Base-by-base conservation (phyloP, 2,329 filamentous ascomycete genomes). In the Hypoxylon sp. region DNA sequence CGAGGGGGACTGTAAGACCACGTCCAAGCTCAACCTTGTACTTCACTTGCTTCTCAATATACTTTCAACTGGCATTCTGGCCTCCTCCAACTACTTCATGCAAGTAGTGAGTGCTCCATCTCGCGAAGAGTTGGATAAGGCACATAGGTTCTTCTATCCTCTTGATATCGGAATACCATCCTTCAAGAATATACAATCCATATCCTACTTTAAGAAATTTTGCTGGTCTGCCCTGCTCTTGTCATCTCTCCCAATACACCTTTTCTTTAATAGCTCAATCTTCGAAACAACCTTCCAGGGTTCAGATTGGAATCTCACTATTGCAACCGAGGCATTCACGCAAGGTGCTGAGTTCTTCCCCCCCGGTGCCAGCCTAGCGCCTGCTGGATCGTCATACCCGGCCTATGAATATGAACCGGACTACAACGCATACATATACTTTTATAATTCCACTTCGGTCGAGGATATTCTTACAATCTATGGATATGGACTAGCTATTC, bases 21-120 rank as follows among this genome's bases (percentile, higher is more conserved):
- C 46, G 1, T 50, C 52, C 1, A 52, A 25, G 5, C 32, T 68
- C 2, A 55, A 59, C 17, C 19, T 23, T 30, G 19, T 36, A 11
- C 25, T 64, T 30, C 60, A 51, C 9, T 23, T 58, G 5, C 19
- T 60, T 23, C 36, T 62, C 2, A 61, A 60, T 19, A 1, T 65
- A 1, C 9, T 55, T 19, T 53, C 52, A 0, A 62, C 46, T n/a
- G 38, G 5, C 36, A 49, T 61, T 38, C 51, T 86, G 3, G 78
- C 79, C 1, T 82, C 82, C 2, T 83, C 80, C 48, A 85, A 84
- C 68, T 85, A 83, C 64, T 81, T 79, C 56, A 86, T 86, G 82
- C 85, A 87, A 63, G 77, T 81, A 32, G 74, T 86, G 3, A 79
- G 76, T 13, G 79, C 83, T 0, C 84, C 84, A 0, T 85, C 82